Evolutionary conservation across 2,329 filamentous ascomycete genomes (phyloP), one percentile per base, ranked within the genome.

Genomic region (Phyllosticta capitalensis): DNA sequence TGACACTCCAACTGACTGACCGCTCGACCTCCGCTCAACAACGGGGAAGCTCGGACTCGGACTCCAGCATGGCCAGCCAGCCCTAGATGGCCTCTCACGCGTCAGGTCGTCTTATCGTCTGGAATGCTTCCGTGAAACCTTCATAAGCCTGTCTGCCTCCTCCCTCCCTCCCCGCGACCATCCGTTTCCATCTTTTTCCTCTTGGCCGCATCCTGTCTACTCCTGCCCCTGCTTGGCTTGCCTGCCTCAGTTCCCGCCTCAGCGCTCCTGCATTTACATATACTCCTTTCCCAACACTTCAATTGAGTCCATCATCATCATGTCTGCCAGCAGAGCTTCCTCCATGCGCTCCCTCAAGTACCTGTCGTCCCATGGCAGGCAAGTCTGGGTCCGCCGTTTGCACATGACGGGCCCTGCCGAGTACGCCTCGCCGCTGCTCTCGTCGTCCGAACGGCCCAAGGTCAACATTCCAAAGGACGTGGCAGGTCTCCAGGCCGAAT

Each of bases 321-420:
- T 76, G 76, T 73, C 74, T 58, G 72, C 74, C 64, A 71, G 74
- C 64, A 67, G 75, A 69, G 68, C 72, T 22, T 71, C 72, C 60
- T 72, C 74, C 61, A 68, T 73, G 63, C 73, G 74, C 64, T 74
- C 74, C 65, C 71, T 78, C 61, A 71, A 68, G 63, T 74, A 71
- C 63, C 66, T 76, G 60, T 69, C 73, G 65, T 67, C 67, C 54
- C 67, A 67, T 62, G 70, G 67, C 65, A 70, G 66, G 62, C 68
- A 67, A 48, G 51, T 53, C 52, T 49, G 49, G 52, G 67, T 69
- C 65, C 82, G 83, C 64, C 70, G 72, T 60, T 77, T 85, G 55
- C 80, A 82, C 72, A 83, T 85, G 74, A 85, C 83, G 38, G 82
- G 82, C 58, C 79, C 79, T 48, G 76, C 82, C 26, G 82, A 81